Base-by-base conservation (phyloP, 2,329 filamentous ascomycete species). In the Fusarium equiseti region DNA sequence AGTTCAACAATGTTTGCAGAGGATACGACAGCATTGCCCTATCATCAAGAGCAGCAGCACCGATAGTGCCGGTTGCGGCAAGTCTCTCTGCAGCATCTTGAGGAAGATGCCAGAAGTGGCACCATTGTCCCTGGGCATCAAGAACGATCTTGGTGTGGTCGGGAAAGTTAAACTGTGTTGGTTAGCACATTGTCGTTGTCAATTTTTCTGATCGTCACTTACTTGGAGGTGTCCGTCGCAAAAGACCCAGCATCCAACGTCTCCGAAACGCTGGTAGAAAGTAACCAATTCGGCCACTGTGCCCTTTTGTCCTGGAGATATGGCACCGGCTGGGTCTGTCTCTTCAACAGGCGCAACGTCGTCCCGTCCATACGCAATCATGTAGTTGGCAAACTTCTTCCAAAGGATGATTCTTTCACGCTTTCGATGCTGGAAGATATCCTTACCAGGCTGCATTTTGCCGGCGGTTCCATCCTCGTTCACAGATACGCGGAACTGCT, bases 71-170 rank as follows among this genome's bases (percentile, higher is more conserved):
- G 3, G 88, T 89, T 31, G 85, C 81, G 5, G 88, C 85, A 13
- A 95, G 86, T 42, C 89, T 86, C 70, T 88, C 84, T 5, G 91
- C 89, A 1, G 92, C 92, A 63, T 91, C 88, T n/a, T 89, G 83
- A 0, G 91, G 89, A 22, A 95, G 87, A 75, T 93, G 91, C 82
- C 92, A 92, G 77, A 94, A 93, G 77, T 93, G 91, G 72, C 92
- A 91, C 85, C 90, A 91, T n/a, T 2, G 87, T 89, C n/a, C 91
- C 92, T 31, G 91, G 88, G 2, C 83, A 62, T 93, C 92, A 27
- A 96, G 82, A 15, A 95, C 91, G 58, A 96, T 88, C 81, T 96
- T 96, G 63, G 93, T 95, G 79, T 96, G 93, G 73, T 96, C 93
- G 4, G 93, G 92, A 79, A 96, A 96, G 81, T 96, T 95, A 81